phyloP scores from a whole-genome alignment of 148 eudicot genomes.

The Spergularia bocconei region DNA sequence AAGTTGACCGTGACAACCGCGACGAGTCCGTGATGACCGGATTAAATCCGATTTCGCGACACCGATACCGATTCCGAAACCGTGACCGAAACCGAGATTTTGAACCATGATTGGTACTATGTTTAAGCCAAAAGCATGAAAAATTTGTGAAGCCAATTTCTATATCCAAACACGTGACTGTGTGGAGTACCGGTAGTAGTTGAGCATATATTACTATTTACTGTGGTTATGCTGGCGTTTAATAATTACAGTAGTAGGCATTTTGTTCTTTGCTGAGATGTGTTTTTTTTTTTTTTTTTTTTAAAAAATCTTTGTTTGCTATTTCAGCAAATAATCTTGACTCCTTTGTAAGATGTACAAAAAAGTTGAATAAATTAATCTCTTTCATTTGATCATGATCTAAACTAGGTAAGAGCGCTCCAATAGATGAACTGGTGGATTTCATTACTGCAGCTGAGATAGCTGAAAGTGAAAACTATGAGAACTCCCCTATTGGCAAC shows the following conservation, averaged over 20 bases:
- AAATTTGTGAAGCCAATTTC: no score
- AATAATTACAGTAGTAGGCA: not conserved
- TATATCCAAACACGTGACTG: no score
- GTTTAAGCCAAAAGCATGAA: no score
- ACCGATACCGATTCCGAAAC: no score
- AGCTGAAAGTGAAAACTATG: slow-evolving; percentile 53
- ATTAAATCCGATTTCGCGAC: no score
- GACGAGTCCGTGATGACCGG: no score
- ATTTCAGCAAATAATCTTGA: not conserved
- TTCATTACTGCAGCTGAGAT: slow-evolving; percentile 81
- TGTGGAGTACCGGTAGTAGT: no score
- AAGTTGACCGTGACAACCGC: no score
- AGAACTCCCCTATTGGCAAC: slow-evolving; percentile 27
- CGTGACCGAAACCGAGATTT: no score
- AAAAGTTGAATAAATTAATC: not conserved
- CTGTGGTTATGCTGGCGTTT: not conserved
- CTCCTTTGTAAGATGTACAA: not conserved
- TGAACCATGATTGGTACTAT: no score
- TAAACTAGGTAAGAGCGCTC: slow-evolving; percentile 68
- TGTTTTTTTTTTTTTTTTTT: not conserved
- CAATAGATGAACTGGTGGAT: slow-evolving; percentile 70
- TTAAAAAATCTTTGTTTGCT: not conserved
- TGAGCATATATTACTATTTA: no score
- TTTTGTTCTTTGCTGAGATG: not conserved
- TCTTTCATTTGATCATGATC: slow-evolving; percentile 19